A percentile compares a stretch with the other conserved stretches of the same genome.
Conservation (phyloP, 1,139 yeast species). For the Saccharomycopsis hybrid region DNA sequence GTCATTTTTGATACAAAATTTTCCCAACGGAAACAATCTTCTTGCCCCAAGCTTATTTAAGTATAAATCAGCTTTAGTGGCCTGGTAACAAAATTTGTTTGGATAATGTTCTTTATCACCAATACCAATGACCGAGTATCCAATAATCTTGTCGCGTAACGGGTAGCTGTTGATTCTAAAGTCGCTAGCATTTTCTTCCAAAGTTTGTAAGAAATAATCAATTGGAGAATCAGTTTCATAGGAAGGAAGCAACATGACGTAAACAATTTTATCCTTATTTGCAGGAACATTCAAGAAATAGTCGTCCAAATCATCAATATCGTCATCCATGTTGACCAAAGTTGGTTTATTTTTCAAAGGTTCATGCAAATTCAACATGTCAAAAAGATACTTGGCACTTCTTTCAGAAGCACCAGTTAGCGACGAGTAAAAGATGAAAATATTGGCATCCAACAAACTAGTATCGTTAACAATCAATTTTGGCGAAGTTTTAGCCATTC, state of each 20-base stretch:
- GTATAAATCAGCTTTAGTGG: conserved; percentile 66
- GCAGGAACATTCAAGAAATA: conserved; percentile 64
- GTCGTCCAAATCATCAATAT: conserved; percentile 77
- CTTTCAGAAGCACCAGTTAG: conserved; percentile 77
- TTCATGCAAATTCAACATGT: conserved; percentile 26
- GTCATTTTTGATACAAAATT: conserved; percentile 70
- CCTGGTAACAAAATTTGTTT: conserved; percentile 81
- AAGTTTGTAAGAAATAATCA: conserved; percentile 77
- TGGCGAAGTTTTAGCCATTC: conserved; percentile 15
- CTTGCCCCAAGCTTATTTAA: conserved; percentile 79
- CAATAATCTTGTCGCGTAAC: conserved; percentile 49
- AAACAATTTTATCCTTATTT: conserved; percentile 42
- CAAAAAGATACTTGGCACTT: conserved; percentile 47
- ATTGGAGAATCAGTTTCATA: conserved; percentile 91
- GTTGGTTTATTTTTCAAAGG: conserved; percentile 42
- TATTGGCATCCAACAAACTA: conserved; percentile 29
- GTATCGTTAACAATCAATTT: conserved; percentile 26
- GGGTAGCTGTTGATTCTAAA: conserved; percentile 84
- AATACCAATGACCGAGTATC: conserved; percentile 79
- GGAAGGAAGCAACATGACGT: conserved; percentile 76
- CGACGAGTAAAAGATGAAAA: conserved; percentile 74
- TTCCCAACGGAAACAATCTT: conserved; percentile 80
- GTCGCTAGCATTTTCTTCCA: conserved; percentile 76
- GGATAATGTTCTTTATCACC: conserved; percentile 91
- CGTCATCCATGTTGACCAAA: conserved; percentile 66